Evolutionary conservation across 306 rosid species (phyloP), one percentile per base, ranked within the genome.

Genomic region (Trifolium subterraneum): DNA sequence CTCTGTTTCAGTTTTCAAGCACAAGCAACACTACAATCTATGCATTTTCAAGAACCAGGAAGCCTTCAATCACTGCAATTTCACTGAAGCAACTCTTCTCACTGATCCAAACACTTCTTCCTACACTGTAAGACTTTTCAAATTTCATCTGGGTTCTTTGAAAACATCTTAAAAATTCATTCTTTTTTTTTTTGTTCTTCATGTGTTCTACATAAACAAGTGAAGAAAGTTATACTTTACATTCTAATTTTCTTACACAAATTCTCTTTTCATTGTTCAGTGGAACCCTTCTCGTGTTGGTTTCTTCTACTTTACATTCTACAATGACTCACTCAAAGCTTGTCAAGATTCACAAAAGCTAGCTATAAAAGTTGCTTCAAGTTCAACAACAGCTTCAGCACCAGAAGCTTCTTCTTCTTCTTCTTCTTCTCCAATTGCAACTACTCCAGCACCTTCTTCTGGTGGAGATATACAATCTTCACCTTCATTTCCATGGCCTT

Each of bases 251-350:
- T 47, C n/a, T 55, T 56, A 14, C 39, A 84, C 70, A 5, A 73
- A 31, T 54, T 80, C 8, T 75, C n/a, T 41, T 18, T 56, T 29
- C 67, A 1, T 36, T 45, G 54, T 19, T 36, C 82, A 93, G 98
- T 93, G 98, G 98, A 88, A 91, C 80, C 98, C 98, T 78, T 93
- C 97, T 39, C 88, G 98, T 14, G 79, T 76, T 51, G 98, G 98
- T 11, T 76, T 82, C 81, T 93, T 93, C 89, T 91, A 85, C 90
- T 93, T 93, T 62, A 44, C 89, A 68, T 93, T 93, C 97, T 85
- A 76, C 84, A 84, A 91, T 68, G 91, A 86, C 56, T 74, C 94
- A 13, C 68, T 69, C 10, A 86, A 70, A 64, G 71, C 90, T 20
- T 91, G 97, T 79, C 78, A 86, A 76, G 90, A 77, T 56, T 80